These are phyloP conservation scores for Trametes versicolor DNA, from an alignment of 1,284 basidiomycete genomes.

Conservation along the genomic window DNA sequence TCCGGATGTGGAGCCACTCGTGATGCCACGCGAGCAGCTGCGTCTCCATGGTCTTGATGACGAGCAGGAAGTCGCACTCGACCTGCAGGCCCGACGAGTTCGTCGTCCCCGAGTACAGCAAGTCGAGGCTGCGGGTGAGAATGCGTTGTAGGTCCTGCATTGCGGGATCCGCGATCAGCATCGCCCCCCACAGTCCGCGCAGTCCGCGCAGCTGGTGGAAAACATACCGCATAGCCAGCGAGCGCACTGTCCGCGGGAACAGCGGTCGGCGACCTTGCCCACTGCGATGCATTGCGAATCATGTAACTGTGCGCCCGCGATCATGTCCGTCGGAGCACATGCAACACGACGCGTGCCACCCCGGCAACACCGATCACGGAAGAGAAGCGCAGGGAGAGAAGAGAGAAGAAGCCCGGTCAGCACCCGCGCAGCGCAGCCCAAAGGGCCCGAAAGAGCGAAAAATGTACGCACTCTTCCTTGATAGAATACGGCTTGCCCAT, in stretches of 20 bases:
- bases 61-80: conserved; percentile 88
- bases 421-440: conserved; percentile 26
- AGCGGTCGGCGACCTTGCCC: conserved; percentile 72
- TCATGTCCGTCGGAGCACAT: conserved; percentile 22
- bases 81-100: conserved; percentile 86
- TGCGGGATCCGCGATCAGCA: not conserved
- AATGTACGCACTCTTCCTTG: conserved; percentile 79
- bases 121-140: conserved; percentile 88
- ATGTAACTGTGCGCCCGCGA: conserved; percentile 67
- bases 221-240: conserved; percentile 75
- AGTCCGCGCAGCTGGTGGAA: not conserved
- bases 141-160: conserved; percentile 86
- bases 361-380: conserved; percentile 29
- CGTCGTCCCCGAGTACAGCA: conserved; percentile 87
- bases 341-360: conserved; percentile 14
- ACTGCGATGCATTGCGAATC: conserved; percentile 84
- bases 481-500: conserved; percentile 92
- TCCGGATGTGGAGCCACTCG: conserved; percentile 59
- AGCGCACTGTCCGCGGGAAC: conserved; percentile 71
- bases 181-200: not conserved
- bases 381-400: conserved; percentile 15
- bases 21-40: conserved; percentile 79
- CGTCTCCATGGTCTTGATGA: conserved; percentile 87
- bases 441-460: conserved; percentile 30
- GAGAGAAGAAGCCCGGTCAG: conserved; percentile 20